These are phyloP conservation scores for Pleomassaria siparia DNA, from an alignment of 2,329 filamentous ascomycete genomes.

Conservation along the genomic window DNA sequence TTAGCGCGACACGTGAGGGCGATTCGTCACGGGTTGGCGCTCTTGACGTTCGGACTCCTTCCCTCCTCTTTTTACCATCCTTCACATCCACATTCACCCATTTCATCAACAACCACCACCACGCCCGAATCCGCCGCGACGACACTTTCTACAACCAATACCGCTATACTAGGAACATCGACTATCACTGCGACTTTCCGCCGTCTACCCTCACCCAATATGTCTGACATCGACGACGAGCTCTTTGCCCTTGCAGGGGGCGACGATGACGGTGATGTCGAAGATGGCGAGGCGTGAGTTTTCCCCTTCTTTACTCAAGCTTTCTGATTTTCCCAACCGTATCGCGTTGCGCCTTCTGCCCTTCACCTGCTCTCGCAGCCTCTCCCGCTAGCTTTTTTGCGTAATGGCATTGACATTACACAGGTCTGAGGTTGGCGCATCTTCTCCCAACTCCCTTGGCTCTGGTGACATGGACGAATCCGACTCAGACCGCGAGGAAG, in stretches of 20 bases:
- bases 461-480: conserved; percentile 89
- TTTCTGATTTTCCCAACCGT: conserved; percentile 6
- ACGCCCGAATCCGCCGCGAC: not conserved
- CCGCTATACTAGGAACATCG: not conserved
- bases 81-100: no score
- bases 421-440: conserved; percentile 67
- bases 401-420: conserved; percentile 31
- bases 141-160: not conserved
- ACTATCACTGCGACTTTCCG: not conserved
- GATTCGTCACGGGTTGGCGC: no score
- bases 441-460: conserved; percentile 71
- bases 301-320: conserved; percentile 15
- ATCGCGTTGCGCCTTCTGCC: conserved; percentile 16
- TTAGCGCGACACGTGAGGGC: no score
- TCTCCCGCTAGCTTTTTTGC: not conserved
- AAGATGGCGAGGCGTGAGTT: conserved; percentile 83
- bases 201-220: conserved; percentile 41
- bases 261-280: conserved; percentile 59
- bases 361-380: conserved; percentile 9
- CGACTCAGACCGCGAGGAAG: conserved; percentile 54
- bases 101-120: not conserved
- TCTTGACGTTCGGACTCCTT: not conserved
- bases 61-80: not conserved
- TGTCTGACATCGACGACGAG: conserved; percentile 87
- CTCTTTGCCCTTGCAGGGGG: conserved; percentile 89